Evolutionary conservation across 768 basidiomycete species (phyloP), one percentile per base, ranked within the genome.

Genomic region (Xerocomellus amylosporus): DNA sequence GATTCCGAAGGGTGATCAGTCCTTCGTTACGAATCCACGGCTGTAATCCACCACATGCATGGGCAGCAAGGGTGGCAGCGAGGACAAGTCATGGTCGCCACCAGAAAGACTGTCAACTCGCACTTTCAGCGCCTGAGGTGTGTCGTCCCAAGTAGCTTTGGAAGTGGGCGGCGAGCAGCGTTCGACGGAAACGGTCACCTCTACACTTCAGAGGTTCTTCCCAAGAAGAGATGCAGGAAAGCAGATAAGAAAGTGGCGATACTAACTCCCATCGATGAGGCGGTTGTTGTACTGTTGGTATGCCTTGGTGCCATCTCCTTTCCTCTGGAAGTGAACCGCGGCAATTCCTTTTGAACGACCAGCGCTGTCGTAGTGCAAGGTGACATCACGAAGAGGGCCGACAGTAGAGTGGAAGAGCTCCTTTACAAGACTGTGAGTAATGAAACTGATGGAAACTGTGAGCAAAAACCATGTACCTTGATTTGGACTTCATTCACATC

Each of bases 261-360:
- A 98, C 97, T 93, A 90, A 99, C 97, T 97, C 79, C 94, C 93
- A 88, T 99, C 97, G 85, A 99, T 95, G 77, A 98, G 89, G 71
- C 97, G 88, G 77, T 91, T 92, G 83, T 99, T 93, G 80, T 98
- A 99, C 61, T 91, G 84, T 64, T 88, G 81, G 73, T 86, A 94
- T 3, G 97, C 97, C 80, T 88, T 92, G 70, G 85, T 85, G 54
- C 88, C 97, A 66, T 95, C 93, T 54, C 93, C 95, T 66, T 86
- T 88, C 65, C 81, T 83, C 64, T 79, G 77, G 80, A 98, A 98
- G 63, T 84, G 78, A 54, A 99, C 87, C 14, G 88, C 82, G 34
- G 96, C 96, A 56, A 87, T 79, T 54, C 97, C 97, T 69, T 94
- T 96, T 43, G 91, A 94, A 63, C 88, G 86, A 45, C 97, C 97